Evolutionary conservation across 192 early-diverging fungal genomes (phyloP).

Genomic region (Phlyctochytrium planicorne): DNA sequence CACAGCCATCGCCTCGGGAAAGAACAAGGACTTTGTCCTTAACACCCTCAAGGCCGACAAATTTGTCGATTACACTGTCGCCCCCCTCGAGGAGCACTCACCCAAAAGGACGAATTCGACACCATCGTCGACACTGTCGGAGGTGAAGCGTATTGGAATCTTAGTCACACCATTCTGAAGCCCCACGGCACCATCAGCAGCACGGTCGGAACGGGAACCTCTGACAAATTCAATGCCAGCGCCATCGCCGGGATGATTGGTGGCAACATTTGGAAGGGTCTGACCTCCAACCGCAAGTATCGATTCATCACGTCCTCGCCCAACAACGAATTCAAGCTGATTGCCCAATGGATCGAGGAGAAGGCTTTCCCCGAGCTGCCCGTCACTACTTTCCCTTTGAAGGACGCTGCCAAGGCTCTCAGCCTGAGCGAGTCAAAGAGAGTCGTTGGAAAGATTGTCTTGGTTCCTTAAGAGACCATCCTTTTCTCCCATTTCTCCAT

Average conservation of each 20-base stretch:
- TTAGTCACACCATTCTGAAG: conserved; percentile 20
- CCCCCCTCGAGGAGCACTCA: conserved; percentile 12
- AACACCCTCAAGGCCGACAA: conserved; percentile 8
- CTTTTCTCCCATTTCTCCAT: no score
- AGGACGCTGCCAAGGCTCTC: conserved; percentile 22
- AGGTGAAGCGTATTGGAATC: conserved; percentile 15
- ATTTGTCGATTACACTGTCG: conserved; percentile 19
- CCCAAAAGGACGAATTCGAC: conserved; percentile 14
- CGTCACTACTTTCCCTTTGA: no score
- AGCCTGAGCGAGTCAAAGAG: conserved; percentile 14
- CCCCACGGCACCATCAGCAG: conserved; percentile 20
- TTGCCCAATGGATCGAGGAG: no score
- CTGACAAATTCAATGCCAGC: background rate
- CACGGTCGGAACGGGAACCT: conserved; percentile 10
- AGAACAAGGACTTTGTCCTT: conserved; percentile 24
- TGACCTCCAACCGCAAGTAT: no score
- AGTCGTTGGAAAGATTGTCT: conserved; percentile 28
- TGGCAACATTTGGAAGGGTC: no score
- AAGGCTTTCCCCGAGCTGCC: conserved; percentile 13
- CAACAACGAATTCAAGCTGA: background rate
- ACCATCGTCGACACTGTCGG: conserved; percentile 28
- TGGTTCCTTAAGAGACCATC: conserved; percentile 17
- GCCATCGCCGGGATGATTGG: conserved; percentile 3
- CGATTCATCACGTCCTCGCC: no score
- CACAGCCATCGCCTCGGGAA: conserved; percentile 18